These are phyloP conservation scores for Aspergillus oerlinghausenensis DNA, from an alignment of 2,329 filamentous ascomycete genomes.

Conservation along the genomic window DNA sequence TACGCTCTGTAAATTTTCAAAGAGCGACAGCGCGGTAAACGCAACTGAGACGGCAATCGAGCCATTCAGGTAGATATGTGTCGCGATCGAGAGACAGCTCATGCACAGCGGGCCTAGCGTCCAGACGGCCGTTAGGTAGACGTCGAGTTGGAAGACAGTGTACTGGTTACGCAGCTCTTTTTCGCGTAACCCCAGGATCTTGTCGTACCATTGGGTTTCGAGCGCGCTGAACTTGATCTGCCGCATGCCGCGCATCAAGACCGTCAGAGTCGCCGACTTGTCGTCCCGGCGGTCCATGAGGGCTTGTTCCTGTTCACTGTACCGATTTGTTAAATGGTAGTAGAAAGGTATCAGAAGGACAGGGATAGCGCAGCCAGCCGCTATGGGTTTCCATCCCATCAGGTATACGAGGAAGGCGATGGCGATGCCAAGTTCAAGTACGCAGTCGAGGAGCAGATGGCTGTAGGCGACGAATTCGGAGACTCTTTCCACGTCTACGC, in stretches of 20 bases:
- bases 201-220: constrained; percentile 67
- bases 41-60: constrained; percentile 64
- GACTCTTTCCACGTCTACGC: constrained; percentile 65
- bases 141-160: constrained; percentile 60
- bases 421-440: constrained; percentile 61
- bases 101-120: constrained; percentile 67
- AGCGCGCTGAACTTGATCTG: constrained; percentile 79
- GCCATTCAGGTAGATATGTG: constrained; percentile 60
- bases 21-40: constrained; percentile 70
- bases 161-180: constrained; percentile 65
- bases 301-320: constrained; percentile 62
- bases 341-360: constrained; percentile 63
- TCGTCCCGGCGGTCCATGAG: constrained; percentile 71
- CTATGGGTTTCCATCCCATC: constrained; percentile 65
- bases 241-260: constrained; percentile 69
- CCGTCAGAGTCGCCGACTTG: constrained; percentile 68
- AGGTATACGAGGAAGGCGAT: constrained; percentile 61
- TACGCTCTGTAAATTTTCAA: constrained; percentile 61
- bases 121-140: constrained; percentile 61
- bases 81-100: constrained; percentile 62
- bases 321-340: constrained; percentile 59
- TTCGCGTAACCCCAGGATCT: constrained; percentile 59
- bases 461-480: constrained; percentile 63
- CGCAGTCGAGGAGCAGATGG: constrained; percentile 58
- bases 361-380: constrained; percentile 62